Base-by-base conservation (phyloP, 73 alveolate species). In the Paramecium caudatum region DNA sequence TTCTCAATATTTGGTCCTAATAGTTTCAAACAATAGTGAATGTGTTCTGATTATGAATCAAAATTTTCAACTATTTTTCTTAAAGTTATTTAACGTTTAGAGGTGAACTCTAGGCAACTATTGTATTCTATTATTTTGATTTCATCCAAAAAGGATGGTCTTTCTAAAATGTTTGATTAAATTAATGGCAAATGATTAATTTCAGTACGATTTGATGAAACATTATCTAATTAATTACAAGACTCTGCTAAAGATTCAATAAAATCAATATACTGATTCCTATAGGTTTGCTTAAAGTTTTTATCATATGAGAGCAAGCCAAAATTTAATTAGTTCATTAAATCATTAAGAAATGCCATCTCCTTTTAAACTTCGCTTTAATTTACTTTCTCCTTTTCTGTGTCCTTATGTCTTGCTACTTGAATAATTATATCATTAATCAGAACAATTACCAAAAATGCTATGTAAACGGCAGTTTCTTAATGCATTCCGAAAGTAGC, bases 101-200 rank as follows among this genome's bases (percentile, higher is more conserved):
- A 27, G 30, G 30, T 43, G 2, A 43, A 27, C 30, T 55, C 80
- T n/a, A n/a, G n/a, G 30, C 30, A 27, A 5, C 23, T 55, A 21
- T 27, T 23, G 21, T 55, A 55, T 55, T 55, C 80, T 1, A 21
- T 10, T 23, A 55, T 21, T 55, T 55, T 55, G 9, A 55, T 55
- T 4, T 55, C 80, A 55, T 55, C 80, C n/a, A 55, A 21, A 12
- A 55, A 55, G n/a, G n/a, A n/a, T n/a, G n/a, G n/a, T n/a, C n/a
- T n/a, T n/a, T n/a, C n/a, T 55, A 27, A 23, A 10, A 55, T 27
- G 12, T 55, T 55, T 3, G 80, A 5, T 10, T 5, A 55, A 3
- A 55, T 55, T 21, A 55, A 21, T 55, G 46, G 23, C 45, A 55
- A 55, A 55, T 55, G 23, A 27, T 55, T 10, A 0, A 55, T 1